Evolutionary conservation across 805 yeast genomes (phyloP).

Genomic region (Candida vaughaniae): DNA sequence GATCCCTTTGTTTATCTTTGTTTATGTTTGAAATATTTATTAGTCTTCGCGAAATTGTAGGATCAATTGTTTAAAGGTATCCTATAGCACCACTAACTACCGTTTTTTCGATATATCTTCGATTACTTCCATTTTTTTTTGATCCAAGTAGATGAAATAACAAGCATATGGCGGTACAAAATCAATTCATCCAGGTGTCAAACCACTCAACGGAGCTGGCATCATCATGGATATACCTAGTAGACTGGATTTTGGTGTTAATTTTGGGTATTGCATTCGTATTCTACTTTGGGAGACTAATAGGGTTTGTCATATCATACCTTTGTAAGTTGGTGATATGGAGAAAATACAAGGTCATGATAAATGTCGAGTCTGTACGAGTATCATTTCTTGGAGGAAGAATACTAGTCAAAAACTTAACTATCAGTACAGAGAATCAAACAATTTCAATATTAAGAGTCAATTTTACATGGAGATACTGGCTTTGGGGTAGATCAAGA

Average conservation of each 20-base stretch:
- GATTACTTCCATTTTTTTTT: too few relatives aligned
- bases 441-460: constrained; percentile 71
- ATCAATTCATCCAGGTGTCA: constrained; percentile 25
- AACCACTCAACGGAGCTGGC: constrained; percentile 20
- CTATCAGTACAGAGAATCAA: constrained; percentile 70
- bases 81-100: too few relatives aligned
- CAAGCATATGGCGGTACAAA: constrained; percentile 26
- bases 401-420: constrained; percentile 70
- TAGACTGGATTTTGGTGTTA: constrained; percentile 75
- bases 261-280: constrained; percentile 60
- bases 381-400: constrained; percentile 83
- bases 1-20: too few relatives aligned
- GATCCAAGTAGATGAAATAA: too few relatives aligned
- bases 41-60: too few relatives aligned
- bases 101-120: too few relatives aligned
- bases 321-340: constrained; percentile 57
- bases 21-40: too few relatives aligned
- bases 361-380: constrained; percentile 72
- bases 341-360: constrained; percentile 55
- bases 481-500: constrained; percentile 57
- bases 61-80: too few relatives aligned
- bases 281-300: constrained; percentile 72
- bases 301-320: constrained; percentile 59
- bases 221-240: constrained; percentile 66
- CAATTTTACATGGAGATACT: constrained; percentile 85